Percentiles rank a stretch among this genome's conserved stretches.
phyloP scores from a whole-genome alignment of 495 filamentous ascomycete genomes.

The Wilcoxina mikolae region DNA sequence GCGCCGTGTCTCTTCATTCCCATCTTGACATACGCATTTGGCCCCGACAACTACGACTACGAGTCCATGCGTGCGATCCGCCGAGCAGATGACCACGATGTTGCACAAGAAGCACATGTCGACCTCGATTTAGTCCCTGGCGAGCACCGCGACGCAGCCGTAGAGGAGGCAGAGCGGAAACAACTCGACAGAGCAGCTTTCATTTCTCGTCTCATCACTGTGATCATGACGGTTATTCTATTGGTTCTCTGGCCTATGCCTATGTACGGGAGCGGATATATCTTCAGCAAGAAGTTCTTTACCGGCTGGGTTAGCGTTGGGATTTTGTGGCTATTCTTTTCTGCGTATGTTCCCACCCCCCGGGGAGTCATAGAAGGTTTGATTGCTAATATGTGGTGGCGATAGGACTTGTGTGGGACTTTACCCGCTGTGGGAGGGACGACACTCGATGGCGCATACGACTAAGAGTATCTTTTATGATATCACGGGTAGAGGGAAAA shows the following conservation, averaged over 20 bases:
- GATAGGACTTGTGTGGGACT: slow-evolving; percentile 49
- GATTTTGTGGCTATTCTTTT: slow-evolving; percentile 75
- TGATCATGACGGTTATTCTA: slow-evolving; percentile 58
- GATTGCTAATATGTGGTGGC: not conserved
- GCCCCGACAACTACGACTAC: slow-evolving; percentile 78
- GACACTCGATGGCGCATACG: slow-evolving; percentile 50
- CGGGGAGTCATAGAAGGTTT: not conserved
- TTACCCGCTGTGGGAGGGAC: slow-evolving; percentile 71
- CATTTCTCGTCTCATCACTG: slow-evolving; percentile 65
- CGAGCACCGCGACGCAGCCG: slow-evolving; percentile 29
- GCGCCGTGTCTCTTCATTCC: slow-evolving; percentile 69
- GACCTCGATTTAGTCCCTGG: slow-evolving; percentile 58
- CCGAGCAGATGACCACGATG: slow-evolving; percentile 66
- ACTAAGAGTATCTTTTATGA: slow-evolving; percentile 54
- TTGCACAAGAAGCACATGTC: slow-evolving; percentile 50
- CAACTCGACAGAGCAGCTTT: slow-evolving; percentile 58
- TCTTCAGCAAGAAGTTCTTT: slow-evolving; percentile 85
- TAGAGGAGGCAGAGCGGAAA: slow-evolving; percentile 46
- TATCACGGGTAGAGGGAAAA: slow-evolving; percentile 43
- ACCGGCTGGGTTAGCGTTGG: slow-evolving; percentile 82
- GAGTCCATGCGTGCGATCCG: slow-evolving; percentile 71
- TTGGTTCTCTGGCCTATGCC: slow-evolving; percentile 91
- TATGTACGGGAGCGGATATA: slow-evolving; percentile 73
- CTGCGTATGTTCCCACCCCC: slow-evolving; percentile 29
- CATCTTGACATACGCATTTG: slow-evolving; percentile 58